Base-by-base conservation (phyloP, 2,329 filamentous ascomycete genomes). In the Anisogramma anomala region DNA sequence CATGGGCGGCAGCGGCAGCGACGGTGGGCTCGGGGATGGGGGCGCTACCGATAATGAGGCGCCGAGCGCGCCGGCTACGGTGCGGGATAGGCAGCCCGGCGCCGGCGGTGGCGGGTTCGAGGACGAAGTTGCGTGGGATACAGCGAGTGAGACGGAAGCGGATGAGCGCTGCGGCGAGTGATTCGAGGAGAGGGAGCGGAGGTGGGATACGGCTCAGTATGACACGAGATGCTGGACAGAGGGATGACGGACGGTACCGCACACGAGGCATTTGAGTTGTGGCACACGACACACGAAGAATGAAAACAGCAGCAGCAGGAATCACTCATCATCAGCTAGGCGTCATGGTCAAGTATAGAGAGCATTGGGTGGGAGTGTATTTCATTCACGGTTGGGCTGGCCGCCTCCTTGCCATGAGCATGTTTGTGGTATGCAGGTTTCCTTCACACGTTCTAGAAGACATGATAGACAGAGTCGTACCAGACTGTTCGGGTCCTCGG, bases 11-110 rank as follows among this genome's bases (percentile, higher is more conserved):
- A 41, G 45, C 18, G 54, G 44, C 8, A 49, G 52, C 5, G 44
- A 45, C 6, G 39, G 42, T 20, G 45, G 44, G 17, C 42, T 35
- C 25, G 41, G 39, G 35, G 43, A 19, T 19, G 33, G 42, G 15
- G 45, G 15, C 36, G 41, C 31, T 33, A 41, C 41, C 15, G 42
- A 39, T 6, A 33, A 35, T 3, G 50, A 39, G 8, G 52, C 50
- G 18, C 52, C 43, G 20, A 53, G 43, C 42, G 48, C 46, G 33
- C 48, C 55, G 18, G 53, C 54, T 18, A 49, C 49, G 15, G 37
- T 49, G 4, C 35, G 22, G 32, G 41, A 35, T 2, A 15, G 31
- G 11, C 43, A 37, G 10, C 41, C 41, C 31, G 39, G 41, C 25
- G 43, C 42, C 26, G 42, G 39, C n/a, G 39, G 48, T 15, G 45